Evolutionary conservation across 352 stramenopile species (phyloP).

Genomic region (Peronosclerospora sorghi): DNA sequence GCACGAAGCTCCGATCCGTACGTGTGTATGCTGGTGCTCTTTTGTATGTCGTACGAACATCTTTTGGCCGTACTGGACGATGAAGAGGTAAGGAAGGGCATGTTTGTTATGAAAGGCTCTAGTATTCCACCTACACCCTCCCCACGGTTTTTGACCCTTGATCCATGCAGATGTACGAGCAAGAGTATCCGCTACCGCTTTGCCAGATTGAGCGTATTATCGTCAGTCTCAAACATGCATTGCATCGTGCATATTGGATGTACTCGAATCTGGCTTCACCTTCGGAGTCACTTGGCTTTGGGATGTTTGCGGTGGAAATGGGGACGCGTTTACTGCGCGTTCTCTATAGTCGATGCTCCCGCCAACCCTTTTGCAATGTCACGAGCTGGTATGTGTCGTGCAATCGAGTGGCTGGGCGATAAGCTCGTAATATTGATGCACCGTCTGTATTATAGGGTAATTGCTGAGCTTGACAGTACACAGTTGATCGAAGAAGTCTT

Average conservation of each 20-base stretch:
- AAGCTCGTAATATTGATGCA: too few relatives aligned
- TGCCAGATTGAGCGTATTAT: constrained; percentile 55
- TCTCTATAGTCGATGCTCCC: constrained; percentile 61
- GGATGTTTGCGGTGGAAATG: constrained; percentile 42
- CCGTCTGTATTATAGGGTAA: constrained; percentile 23
- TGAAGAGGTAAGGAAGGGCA: constrained; percentile 42
- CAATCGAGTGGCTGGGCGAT: too few relatives aligned
- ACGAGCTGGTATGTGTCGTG: constrained; percentile 48
- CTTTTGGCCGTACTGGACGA: constrained; percentile 57
- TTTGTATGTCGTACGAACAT: constrained; percentile 53
- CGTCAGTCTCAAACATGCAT: constrained; percentile 38
- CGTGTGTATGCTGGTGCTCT: constrained; percentile 36
- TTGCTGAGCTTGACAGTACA: constrained; percentile 41
- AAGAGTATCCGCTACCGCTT: constrained; percentile 53
- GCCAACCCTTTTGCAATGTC: constrained; percentile 61
- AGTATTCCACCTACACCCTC: too few relatives aligned
- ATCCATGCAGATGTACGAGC: constrained; percentile 45
- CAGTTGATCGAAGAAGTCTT: constrained; percentile 50
- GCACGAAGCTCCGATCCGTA: constrained; percentile 29
- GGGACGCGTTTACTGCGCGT: constrained; percentile 46
- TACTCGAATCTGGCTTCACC: constrained; percentile 21
- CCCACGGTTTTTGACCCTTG: not conserved
- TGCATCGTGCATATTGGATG: constrained; percentile 47
- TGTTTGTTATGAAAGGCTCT: too few relatives aligned
- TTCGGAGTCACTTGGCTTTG: constrained; percentile 28